Conservation (phyloP, 306 rosid species). For the Geum urbanum region DNA sequence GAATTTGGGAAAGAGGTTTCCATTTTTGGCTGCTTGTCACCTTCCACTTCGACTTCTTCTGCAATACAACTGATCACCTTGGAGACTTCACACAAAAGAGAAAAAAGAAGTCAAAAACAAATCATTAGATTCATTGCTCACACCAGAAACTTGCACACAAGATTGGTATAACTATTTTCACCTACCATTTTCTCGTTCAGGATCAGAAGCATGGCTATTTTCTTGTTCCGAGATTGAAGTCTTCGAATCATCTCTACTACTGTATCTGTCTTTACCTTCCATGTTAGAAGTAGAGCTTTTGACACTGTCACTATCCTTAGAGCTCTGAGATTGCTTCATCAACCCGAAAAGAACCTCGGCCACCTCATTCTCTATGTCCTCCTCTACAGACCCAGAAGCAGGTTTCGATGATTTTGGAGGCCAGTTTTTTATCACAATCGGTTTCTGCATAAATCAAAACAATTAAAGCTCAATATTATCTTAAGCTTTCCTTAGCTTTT, state of each 20-base stretch:
- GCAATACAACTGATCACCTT: constrained; percentile 21
- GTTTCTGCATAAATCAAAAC: constrained; percentile 37
- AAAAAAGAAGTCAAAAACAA: background rate
- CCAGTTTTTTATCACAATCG: constrained; percentile 31
- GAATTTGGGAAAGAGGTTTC: constrained; percentile 20
- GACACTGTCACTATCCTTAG: constrained; percentile 25
- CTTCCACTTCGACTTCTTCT: constrained; percentile 26
- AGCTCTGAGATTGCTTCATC: constrained; percentile 35
- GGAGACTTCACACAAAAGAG: background rate
- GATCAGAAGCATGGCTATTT: background rate
- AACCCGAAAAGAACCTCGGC: constrained; percentile 72
- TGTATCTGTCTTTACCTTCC: constrained; percentile 21
- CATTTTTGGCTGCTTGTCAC: constrained; percentile 29
- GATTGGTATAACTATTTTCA: background rate
- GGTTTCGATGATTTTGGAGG: constrained; percentile 19
- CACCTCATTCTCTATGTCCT: constrained; percentile 64
- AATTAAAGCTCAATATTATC: constrained; percentile 22
- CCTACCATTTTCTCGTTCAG: background rate
- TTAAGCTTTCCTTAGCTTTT: background rate
- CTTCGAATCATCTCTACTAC: background rate
- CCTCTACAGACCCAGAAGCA: constrained; percentile 34
- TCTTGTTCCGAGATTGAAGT: constrained; percentile 1
- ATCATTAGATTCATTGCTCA: constrained; percentile 1
- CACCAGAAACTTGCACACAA: background rate
- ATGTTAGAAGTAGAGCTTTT: constrained; percentile 23